phyloP scores from a whole-genome alignment of 2,329 filamentous ascomycete species.

The Claviceps fusiformis region DNA sequence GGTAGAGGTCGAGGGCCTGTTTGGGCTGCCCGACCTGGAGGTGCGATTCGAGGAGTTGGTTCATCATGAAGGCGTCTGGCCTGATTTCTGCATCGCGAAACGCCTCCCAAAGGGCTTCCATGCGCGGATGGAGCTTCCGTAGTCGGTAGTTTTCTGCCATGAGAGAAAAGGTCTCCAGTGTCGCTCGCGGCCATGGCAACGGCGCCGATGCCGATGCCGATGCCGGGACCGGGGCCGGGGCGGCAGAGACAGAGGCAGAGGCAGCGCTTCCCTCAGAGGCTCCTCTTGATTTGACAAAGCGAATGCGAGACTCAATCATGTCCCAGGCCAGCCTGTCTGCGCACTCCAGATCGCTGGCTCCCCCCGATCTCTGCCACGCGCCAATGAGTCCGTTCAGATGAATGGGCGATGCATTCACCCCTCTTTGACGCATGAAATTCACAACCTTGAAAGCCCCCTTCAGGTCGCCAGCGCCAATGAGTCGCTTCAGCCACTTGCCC shows the following conservation, averaged over 20 bases:
- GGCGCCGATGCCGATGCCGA: conserved; percentile 12
- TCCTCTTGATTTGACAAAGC: conserved; percentile 40
- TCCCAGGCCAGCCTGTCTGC: conserved; percentile 60
- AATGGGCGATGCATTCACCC: conserved; percentile 54
- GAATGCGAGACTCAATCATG: conserved; percentile 59
- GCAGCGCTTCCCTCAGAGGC: conserved; percentile 8
- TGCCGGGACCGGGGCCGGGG: conserved; percentile 23
- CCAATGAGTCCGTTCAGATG: conserved; percentile 75
- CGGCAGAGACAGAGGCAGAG: background rate
- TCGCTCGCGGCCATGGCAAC: conserved; percentile 40
- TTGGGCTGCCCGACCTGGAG: conserved; percentile 43
- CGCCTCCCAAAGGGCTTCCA: conserved; percentile 47
- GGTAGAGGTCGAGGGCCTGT: conserved; percentile 43
- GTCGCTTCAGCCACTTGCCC: conserved; percentile 75
- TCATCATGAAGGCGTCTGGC: conserved; percentile 64
- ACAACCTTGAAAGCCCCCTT: conserved; percentile 61
- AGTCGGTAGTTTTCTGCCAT: conserved; percentile 59
- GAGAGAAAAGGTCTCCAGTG: conserved; percentile 64
- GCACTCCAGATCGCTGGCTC: conserved; percentile 36
- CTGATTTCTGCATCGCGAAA: conserved; percentile 50
- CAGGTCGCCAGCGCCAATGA: conserved; percentile 59
- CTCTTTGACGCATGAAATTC: conserved; percentile 58
- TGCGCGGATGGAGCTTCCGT: conserved; percentile 41
- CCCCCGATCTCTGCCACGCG: conserved; percentile 57
- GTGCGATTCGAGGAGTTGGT: conserved; percentile 58